Conservation (phyloP, 75 land plant genomes). For the Larix kaempferi region DNA sequence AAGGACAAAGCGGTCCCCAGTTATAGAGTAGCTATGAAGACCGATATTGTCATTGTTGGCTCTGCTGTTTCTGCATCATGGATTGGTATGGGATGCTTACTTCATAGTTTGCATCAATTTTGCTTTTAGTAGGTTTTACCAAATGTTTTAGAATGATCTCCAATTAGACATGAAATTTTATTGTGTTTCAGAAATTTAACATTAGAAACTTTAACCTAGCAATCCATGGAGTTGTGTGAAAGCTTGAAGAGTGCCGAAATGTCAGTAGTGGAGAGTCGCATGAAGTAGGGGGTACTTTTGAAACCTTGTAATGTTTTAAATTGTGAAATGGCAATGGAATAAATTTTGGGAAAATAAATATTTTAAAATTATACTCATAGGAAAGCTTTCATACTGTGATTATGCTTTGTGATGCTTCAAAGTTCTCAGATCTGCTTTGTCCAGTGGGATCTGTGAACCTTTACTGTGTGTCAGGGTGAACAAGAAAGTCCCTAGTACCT, state of each 20-base stretch:
- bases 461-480: not conserved
- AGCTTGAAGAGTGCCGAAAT: not conserved
- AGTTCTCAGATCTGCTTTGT: not conserved
- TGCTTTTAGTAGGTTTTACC: not conserved
- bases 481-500: not conserved
- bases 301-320: not conserved
- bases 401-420: not conserved
- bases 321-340: not conserved
- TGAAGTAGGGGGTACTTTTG: not conserved
- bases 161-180: not conserved
- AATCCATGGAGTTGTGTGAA: not conserved
- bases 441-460: not conserved
- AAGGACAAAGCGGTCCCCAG: constrained; percentile 63
- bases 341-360: not conserved
- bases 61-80: constrained; percentile 94
- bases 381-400: not conserved
- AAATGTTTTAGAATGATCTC: not conserved
- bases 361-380: not conserved
- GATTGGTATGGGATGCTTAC: constrained; percentile 69
- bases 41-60: constrained; percentile 87
- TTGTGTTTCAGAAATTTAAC: not conserved
- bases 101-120: not conserved
- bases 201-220: not conserved
- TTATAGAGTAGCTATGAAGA: constrained; percentile 74
- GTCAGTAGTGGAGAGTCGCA: not conserved